Evolutionary conservation across 352 stramenopile genomes (phyloP), one percentile per base, ranked within the genome.

Genomic region (Blastocystis sp.): DNA sequence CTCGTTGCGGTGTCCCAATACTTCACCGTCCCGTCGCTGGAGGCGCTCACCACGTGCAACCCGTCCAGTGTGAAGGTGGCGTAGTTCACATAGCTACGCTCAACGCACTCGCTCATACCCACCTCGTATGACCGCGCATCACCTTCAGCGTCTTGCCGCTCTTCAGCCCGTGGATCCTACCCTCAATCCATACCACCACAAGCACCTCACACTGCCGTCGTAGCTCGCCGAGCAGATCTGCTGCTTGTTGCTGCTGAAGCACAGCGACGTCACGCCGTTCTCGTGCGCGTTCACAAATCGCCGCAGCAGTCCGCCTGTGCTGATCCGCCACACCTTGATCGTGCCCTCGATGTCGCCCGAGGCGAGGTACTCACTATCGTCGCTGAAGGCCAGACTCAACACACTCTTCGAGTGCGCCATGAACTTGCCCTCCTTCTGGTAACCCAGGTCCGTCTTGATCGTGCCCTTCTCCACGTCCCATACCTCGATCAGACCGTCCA

Each of bases 401-500:
- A 98, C 93, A 45, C 93, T 92, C n/a, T 90, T 88, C 24, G 95
- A 94, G 92, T 97, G 95, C 82, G 93, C 90, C 90, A 98, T 94
- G 69, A 97, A 95, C 87, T 98, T 94, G n/a, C 96, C 93, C 74
- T 84, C n/a, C 43, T 77, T 77, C 91, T 98, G 95, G 89, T 97
- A 98, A 17, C 93, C 90, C n/a, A 97, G 90, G 89, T 98, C 95
- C 82, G 94, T 95, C n/a, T 93, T 91, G 63, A 96, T 82, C 52
- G 92, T 93, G 89, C 93, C 95, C 66, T 95, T 95, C 62, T 97
- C 94, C 87, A 93, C 90, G 90, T 97, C 94, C 94, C 94, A 98
- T 57, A 96, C 92, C 89, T 98, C 95, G 54, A 98, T 93, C 87
- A 98, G 95, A 3, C 95, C 95, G 89, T 98, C 95, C 64, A 95